Conservation (phyloP, 2,329 filamentous ascomycete species). For the Talaromyces sp. region DNA sequence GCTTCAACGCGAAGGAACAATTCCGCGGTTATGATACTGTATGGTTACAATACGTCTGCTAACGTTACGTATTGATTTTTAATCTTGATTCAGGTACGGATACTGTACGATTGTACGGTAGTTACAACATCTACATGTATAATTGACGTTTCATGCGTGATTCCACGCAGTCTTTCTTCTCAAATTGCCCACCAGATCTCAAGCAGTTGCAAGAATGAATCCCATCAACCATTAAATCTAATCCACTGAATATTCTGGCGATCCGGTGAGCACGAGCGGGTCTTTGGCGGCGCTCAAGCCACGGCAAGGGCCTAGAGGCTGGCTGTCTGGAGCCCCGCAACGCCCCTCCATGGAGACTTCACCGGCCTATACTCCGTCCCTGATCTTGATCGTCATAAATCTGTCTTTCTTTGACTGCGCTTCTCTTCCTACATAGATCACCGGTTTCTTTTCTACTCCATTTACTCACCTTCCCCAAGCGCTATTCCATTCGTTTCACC, state of each 20-base stretch:
- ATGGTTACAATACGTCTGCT: not conserved
- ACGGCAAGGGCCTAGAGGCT: not conserved
- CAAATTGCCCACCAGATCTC: no score
- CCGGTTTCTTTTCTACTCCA: not conserved
- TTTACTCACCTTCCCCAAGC: not conserved
- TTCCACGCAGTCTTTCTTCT: not conserved
- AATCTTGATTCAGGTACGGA: not conserved
- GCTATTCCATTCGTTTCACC: not conserved
- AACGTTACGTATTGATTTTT: not conserved
- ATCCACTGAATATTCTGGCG: not conserved
- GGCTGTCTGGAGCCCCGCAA: slow-evolving; percentile 6
- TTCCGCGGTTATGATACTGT: not conserved
- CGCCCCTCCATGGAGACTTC: not conserved
- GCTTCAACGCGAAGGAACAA: not conserved
- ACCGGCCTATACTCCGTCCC: not conserved
- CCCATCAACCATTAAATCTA: not conserved
- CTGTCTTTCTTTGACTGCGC: not conserved
- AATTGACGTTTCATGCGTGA: not conserved
- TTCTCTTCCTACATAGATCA: not conserved
- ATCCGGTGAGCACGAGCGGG: not conserved
- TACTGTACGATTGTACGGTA: not conserved
- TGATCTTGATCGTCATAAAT: not conserved
- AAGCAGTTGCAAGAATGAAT: not conserved
- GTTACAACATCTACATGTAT: not conserved
- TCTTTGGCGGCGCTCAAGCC: not conserved